These are phyloP conservation scores for Cucumis hystrix DNA, from an alignment of 306 rosid genomes.

Conservation along the genomic window DNA sequence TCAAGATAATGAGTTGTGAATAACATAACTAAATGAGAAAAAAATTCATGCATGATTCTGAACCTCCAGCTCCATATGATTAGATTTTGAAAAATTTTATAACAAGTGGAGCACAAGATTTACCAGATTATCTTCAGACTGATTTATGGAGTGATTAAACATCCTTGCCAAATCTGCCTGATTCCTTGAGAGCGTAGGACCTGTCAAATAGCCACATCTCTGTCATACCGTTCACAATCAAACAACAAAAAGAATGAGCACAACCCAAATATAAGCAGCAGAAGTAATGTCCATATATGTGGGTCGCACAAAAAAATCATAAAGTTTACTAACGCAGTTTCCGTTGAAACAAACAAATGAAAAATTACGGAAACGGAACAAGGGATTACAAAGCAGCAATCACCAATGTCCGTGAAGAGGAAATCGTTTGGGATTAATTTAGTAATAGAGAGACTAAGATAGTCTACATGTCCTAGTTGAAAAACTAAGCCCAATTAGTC, in stretches of 20 bases:
- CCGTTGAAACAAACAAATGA: background rate
- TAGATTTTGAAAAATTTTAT: background rate
- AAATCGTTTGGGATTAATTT: background rate
- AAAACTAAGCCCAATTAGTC: background rate
- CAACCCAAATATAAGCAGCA: background rate
- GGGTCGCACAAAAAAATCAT: background rate
- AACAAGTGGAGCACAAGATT: slow-evolving; percentile 2
- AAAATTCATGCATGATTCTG: background rate
- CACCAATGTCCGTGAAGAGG: background rate
- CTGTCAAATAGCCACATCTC: slow-evolving; percentile 21
- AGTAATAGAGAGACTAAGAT: background rate
- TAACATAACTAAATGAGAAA: background rate
- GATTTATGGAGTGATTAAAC: slow-evolving; percentile 41
- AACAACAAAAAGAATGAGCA: background rate
- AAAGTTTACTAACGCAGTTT: background rate
- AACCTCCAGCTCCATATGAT: background rate
- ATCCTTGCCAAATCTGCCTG: slow-evolving; percentile 42
- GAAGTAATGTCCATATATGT: background rate
- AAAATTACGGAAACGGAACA: background rate
- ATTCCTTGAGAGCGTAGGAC: slow-evolving; percentile 48
- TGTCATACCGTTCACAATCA: background rate
- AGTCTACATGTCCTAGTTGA: background rate
- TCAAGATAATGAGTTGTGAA: background rate
- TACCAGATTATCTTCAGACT: slow-evolving; percentile 63
- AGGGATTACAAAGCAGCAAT: background rate